Conservation (phyloP, 495 filamentous ascomycete species). For the Lasiosphaeria miniovina region DNA sequence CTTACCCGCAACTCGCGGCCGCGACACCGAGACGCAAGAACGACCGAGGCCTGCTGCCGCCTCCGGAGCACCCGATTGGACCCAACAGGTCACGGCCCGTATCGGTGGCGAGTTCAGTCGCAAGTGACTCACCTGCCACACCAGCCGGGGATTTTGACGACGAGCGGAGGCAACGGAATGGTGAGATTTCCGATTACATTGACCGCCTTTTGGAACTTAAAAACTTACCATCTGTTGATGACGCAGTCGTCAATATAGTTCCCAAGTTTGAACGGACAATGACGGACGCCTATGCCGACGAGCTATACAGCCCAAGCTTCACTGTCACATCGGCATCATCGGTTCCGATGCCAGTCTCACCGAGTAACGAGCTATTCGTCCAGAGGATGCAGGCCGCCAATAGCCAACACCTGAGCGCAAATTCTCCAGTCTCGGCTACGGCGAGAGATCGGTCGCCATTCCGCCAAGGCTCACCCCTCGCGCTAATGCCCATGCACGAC, state of each 20-base stretch:
- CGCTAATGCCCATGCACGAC: slow-evolving; percentile 45
- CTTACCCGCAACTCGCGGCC: slow-evolving; percentile 28
- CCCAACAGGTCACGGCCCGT: slow-evolving; percentile 38
- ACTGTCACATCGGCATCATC: slow-evolving; percentile 51
- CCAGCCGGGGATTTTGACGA: slow-evolving; percentile 48
- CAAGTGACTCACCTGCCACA: slow-evolving; percentile 55
- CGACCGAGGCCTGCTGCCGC: slow-evolving; percentile 37
- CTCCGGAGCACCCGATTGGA: slow-evolving; percentile 35
- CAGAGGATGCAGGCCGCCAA: slow-evolving; percentile 77
- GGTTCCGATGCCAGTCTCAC: slow-evolving; percentile 48
- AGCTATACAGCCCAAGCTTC: slow-evolving; percentile 72
- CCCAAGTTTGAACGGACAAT: slow-evolving; percentile 84
- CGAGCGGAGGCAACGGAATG: slow-evolving; percentile 44
- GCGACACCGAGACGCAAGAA: slow-evolving; percentile 29
- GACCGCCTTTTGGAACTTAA: slow-evolving; percentile 51
- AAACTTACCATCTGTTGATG: slow-evolving; percentile 39
- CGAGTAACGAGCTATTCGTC: slow-evolving; percentile 62
- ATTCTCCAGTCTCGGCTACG: slow-evolving; percentile 42
- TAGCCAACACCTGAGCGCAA: slow-evolving; percentile 63
- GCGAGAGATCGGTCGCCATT: slow-evolving; percentile 82
- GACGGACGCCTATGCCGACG: slow-evolving; percentile 80
- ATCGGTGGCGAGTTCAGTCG: slow-evolving; percentile 49
- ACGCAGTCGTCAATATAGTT: slow-evolving; percentile 52
- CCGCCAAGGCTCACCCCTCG: slow-evolving; percentile 68
- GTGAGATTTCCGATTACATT: slow-evolving; percentile 40